These are phyloP conservation scores for Canavalia gladiata DNA, from an alignment of 306 rosid genomes.

Conservation along the genomic window DNA sequence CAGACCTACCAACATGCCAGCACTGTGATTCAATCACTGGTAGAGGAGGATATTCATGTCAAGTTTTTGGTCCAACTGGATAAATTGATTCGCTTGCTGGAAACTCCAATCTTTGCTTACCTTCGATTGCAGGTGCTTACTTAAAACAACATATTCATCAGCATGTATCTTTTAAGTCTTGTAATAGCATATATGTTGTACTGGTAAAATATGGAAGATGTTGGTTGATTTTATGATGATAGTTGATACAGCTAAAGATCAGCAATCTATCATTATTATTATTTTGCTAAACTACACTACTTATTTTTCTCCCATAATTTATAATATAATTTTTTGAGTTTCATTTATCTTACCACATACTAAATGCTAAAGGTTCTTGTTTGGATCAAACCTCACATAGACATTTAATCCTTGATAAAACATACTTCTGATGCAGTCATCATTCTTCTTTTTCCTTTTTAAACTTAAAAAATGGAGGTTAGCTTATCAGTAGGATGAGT, in stretches of 20 bases:
- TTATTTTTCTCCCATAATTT: neutral
- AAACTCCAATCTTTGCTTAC: constrained; percentile 88
- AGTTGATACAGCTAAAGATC: neutral
- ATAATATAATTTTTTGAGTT: neutral
- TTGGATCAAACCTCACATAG: neutral
- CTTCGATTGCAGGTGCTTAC: constrained; percentile 92
- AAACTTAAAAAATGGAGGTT: constrained; percentile 1
- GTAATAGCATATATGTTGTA: constrained; percentile 38
- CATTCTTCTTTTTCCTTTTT: neutral
- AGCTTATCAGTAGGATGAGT: constrained; percentile 18
- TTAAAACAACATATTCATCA: constrained; percentile 31
- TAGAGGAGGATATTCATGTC: constrained; percentile 88
- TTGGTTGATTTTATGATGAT: constrained; percentile 21
- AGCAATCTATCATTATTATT: neutral
- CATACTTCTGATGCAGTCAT: neutral
- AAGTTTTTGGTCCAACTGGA: constrained; percentile 95
- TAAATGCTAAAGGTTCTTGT: constrained; percentile 13
- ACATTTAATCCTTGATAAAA: neutral
- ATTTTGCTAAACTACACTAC: neutral
- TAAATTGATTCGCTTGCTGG: constrained; percentile 89
- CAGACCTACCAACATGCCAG: constrained; percentile 97
- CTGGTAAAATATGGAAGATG: constrained; percentile 38
- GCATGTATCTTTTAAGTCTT: constrained; percentile 38
- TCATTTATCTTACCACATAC: constrained; percentile 6
- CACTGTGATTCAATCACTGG: constrained; percentile 84